Evolutionary conservation across 1,284 basidiomycete species (phyloP), one percentile per base, ranked within the genome.

Genomic region (Ceratobasidium sp.): DNA sequence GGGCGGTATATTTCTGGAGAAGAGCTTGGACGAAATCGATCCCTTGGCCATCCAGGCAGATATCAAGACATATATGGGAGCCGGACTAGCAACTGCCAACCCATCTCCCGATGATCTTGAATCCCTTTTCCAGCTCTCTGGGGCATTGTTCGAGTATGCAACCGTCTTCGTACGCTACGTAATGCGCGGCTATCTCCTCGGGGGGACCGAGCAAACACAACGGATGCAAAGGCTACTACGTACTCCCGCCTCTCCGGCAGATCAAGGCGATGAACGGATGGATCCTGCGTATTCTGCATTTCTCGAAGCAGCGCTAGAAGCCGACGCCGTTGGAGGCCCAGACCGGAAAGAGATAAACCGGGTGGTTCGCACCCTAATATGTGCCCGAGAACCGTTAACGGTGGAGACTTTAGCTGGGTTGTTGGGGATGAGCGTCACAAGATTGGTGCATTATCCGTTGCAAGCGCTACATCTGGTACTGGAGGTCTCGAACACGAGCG

Each of bases 61-160:
- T 33, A 33, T 56, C 53, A 56, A 36, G 25, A 30, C 53, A 12
- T 56, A 56, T 25, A 21, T 56, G 16, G 25, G 23, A 9, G 8
- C 46, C 9, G 46, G 21, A n/a, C 46, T 48, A 21, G 18, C 18
- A 6, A n/a, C 18, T 8, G 18, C 21, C n/a, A 48, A 23, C 8
- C 18, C 21, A 21, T 8, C 8, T n/a, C 18, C n/a, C 8, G n/a
- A 48, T 21, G 5, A 48, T 8, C 46, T 48, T 6, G 61, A 28
- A 4, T 49, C 11, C 5, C 46, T 63, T 3, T 40, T 18, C 28
- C 5, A 61, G 25, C 46, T 28, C 5, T 46, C 61, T 12, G 61
- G 61, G 2, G 61, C 49, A 7, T 23, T 63, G 3, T 63, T 63
- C 61, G 49, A 49, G 44, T 49, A 63, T 63, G 61, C 61, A 8